Evolutionary conservation across 2,329 filamentous ascomycete genomes (phyloP).

Genomic region (Bertia moriformis): DNA sequence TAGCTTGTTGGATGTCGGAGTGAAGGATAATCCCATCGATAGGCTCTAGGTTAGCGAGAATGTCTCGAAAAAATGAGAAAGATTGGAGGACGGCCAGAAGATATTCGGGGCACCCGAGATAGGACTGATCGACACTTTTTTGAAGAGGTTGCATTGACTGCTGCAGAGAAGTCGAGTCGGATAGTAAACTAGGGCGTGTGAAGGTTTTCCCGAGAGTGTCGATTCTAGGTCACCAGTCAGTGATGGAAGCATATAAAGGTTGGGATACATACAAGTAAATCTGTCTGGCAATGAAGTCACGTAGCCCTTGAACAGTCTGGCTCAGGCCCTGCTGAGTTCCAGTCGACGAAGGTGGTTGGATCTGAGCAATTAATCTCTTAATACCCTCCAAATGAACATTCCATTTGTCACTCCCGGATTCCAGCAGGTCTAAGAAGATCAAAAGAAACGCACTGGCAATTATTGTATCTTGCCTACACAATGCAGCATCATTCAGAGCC

Average conservation of each 20-base stretch:
- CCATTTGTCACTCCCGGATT: conserved; percentile 5
- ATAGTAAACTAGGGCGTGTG: conserved; percentile 13
- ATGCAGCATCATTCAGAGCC: conserved; percentile 5
- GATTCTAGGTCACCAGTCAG: conserved; percentile 8
- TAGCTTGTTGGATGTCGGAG: background rate
- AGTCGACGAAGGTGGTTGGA: background rate
- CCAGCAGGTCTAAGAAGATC: conserved; percentile 3
- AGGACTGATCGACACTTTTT: conserved; percentile 15
- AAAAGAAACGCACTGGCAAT: conserved; percentile 16
- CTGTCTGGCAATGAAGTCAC: conserved; percentile 8
- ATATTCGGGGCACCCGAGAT: conserved; percentile 18
- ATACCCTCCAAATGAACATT: conserved; percentile 3
- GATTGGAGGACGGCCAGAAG: conserved; percentile 9
- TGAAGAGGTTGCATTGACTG: conserved; percentile 5
- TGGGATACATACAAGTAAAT: conserved; percentile 18
- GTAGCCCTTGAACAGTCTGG: conserved; percentile 2
- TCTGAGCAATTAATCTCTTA: conserved; percentile 3
- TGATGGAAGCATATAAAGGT: conserved; percentile 16
- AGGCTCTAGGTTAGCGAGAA: background rate
- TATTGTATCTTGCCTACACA: conserved; percentile 9
- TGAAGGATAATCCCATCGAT: background rate
- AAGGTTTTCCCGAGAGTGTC: conserved; percentile 16
- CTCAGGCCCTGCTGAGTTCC: conserved; percentile 1
- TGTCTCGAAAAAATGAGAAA: conserved; percentile 3
- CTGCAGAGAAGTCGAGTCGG: conserved; percentile 7